These are phyloP conservation scores for Tylopilus cervinicoccineus DNA, from an alignment of 768 basidiomycete species.

Conservation along the genomic window DNA sequence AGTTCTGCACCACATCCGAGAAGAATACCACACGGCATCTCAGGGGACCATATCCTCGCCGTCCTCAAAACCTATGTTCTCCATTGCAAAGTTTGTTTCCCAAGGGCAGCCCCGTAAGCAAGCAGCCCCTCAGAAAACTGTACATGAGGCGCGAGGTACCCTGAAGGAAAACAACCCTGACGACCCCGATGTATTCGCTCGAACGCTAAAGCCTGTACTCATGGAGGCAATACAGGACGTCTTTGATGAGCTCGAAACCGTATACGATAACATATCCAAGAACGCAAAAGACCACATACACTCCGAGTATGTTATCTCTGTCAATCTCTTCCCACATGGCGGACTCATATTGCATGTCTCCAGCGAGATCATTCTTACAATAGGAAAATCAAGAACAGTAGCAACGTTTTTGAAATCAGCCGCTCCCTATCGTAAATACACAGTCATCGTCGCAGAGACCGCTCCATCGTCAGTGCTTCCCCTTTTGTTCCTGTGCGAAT, in stretches of 20 bases:
- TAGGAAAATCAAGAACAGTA: slow-evolving; percentile 93
- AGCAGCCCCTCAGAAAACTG: slow-evolving; percentile 36
- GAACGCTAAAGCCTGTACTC: slow-evolving; percentile 82
- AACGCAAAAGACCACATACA: slow-evolving; percentile 96
- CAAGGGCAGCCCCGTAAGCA: slow-evolving; percentile 64
- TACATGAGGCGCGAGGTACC: slow-evolving; percentile 48
- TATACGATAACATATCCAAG: slow-evolving; percentile 91
- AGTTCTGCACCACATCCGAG: slow-evolving; percentile 88
- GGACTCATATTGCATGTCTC: neutral
- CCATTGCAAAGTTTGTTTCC: slow-evolving; percentile 80
- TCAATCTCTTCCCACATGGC: neutral
- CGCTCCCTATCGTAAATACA: slow-evolving; percentile 86
- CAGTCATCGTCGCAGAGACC: slow-evolving; percentile 94
- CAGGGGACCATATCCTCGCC: slow-evolving; percentile 39
- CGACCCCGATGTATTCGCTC: slow-evolving; percentile 76
- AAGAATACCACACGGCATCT: slow-evolving; percentile 87
- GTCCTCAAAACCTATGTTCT: slow-evolving; percentile 46
- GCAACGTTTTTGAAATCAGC: slow-evolving; percentile 92
- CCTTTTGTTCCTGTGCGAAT: slow-evolving; percentile 1
- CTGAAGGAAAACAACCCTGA: slow-evolving; percentile 68
- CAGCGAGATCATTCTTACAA: slow-evolving; percentile 92
- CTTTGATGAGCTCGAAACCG: slow-evolving; percentile 92
- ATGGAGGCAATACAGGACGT: slow-evolving; percentile 98
- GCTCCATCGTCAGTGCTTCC: slow-evolving; percentile 73
- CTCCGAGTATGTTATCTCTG: slow-evolving; percentile 70